Percentiles rank a stretch among this genome's conserved stretches.
Evolutionary conservation across 169 alveolate genomes (phyloP).

Genomic region (Plasmodium falciparum): DNA sequence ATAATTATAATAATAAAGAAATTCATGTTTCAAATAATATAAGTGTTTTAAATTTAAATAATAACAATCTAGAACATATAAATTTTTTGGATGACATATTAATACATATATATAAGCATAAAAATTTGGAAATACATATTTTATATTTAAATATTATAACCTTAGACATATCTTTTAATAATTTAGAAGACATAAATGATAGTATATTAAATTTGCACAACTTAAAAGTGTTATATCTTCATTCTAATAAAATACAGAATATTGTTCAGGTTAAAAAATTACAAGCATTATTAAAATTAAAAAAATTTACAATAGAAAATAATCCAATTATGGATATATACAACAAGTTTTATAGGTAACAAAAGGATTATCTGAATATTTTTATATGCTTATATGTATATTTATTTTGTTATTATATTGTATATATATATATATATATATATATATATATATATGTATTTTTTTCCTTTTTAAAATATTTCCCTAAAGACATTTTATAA

Average conservation of each 20-base stretch:
- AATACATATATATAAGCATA: conserved; percentile 23
- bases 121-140: conserved; percentile 4
- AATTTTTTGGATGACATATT: conserved; percentile 31
- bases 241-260: conserved; percentile 51
- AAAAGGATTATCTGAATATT: too few relatives aligned
- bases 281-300: conserved; percentile 26
- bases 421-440: background rate
- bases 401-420: background rate
- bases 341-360: conserved; percentile 53
- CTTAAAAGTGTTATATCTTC: conserved; percentile 45
- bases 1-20: conserved; percentile 56
- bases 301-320: conserved; percentile 52
- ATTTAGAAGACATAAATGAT: conserved; percentile 20
- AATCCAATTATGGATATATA: conserved; percentile 48
- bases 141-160: conserved; percentile 45
- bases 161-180: conserved; percentile 63
- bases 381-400: too few relatives aligned
- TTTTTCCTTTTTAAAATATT: background rate
- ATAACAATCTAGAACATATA: conserved; percentile 38
- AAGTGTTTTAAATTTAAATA: conserved; percentile 57
- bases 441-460: background rate
- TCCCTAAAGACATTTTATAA: conserved; percentile 25
- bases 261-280: conserved; percentile 34
- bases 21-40: conserved; percentile 42
- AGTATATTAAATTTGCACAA: conserved; percentile 25